Percentiles rank a stretch among this genome's conserved stretches.
These are phyloP conservation scores for Lipomyces sp. DNA, from an alignment of 805 yeast species.

Conservation along the genomic window DNA sequence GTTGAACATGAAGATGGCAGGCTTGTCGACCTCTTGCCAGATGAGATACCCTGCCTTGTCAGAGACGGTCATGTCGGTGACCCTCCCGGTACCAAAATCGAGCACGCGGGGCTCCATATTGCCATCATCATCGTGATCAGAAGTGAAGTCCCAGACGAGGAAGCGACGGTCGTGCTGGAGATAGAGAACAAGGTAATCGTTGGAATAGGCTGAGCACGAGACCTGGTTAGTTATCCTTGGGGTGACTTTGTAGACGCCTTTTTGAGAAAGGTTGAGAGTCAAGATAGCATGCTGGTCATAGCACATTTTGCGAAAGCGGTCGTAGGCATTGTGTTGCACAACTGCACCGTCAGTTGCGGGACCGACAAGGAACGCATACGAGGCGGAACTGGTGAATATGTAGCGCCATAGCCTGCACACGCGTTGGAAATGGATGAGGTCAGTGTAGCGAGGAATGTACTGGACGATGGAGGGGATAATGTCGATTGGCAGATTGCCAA, in stretches of 20 bases:
- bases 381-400: slow-evolving; percentile 33
- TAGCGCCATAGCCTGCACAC: slow-evolving; percentile 32
- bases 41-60: slow-evolving; percentile 25
- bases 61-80: slow-evolving; percentile 31
- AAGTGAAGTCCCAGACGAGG: slow-evolving; percentile 33
- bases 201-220: slow-evolving; percentile 31
- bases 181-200: slow-evolving; percentile 30
- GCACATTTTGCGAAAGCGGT: slow-evolving; percentile 28
- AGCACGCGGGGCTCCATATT: slow-evolving; percentile 24
- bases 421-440: slow-evolving; percentile 29
- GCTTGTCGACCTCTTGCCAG: slow-evolving; percentile 36
- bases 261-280: slow-evolving; percentile 23
- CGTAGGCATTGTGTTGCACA: slow-evolving; percentile 7
- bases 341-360: slow-evolving; percentile 11
- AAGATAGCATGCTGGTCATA: slow-evolving; percentile 30
- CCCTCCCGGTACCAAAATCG: slow-evolving; percentile 28
- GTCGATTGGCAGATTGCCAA: slow-evolving; percentile 33
- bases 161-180: slow-evolving; percentile 27
- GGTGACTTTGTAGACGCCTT: slow-evolving; percentile 14
- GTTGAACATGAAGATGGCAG: slow-evolving; percentile 32
- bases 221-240: slow-evolving; percentile 30
- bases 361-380: slow-evolving; percentile 25
- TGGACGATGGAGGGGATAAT: slow-evolving; percentile 28
- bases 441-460: slow-evolving; percentile 34
- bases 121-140: background rate